These are phyloP conservation scores for Colletotrichum chrysophilum DNA, from an alignment of 2,329 filamentous ascomycete species.

Conservation along the genomic window DNA sequence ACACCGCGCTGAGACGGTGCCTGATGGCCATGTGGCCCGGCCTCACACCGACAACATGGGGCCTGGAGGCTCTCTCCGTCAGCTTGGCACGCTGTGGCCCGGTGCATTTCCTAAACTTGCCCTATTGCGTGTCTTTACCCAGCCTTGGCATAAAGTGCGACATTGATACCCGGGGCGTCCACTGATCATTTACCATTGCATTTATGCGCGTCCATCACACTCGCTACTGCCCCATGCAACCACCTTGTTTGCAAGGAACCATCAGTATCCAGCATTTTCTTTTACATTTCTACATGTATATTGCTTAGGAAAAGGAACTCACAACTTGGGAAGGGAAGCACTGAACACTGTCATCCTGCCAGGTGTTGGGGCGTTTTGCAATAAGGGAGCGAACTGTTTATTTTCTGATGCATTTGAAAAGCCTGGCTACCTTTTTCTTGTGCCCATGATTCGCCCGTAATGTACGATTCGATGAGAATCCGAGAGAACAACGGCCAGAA, in stretches of 20 bases:
- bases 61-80: not conserved
- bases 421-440: not conserved
- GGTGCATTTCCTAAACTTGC: not conserved
- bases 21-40: not conserved
- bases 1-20: not conserved
- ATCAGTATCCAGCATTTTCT: not conserved
- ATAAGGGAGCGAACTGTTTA: conserved; percentile 10
- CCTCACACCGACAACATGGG: not conserved
- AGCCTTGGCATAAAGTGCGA: not conserved
- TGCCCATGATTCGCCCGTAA: not conserved
- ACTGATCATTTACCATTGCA: not conserved
- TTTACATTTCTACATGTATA: not conserved
- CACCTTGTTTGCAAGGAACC: not conserved
- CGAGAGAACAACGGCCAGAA: not conserved
- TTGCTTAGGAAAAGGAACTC: not conserved
- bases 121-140: not conserved
- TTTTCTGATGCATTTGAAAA: conserved; percentile 1
- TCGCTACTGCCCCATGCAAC: not conserved
- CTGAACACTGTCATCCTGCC: not conserved
- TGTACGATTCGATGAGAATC: conserved; percentile 11
- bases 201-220: not conserved
- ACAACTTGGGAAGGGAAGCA: not conserved
- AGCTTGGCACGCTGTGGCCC: not conserved
- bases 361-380: conserved; percentile 15
- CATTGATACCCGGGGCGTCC: conserved; percentile 9